phyloP scores from a whole-genome alignment of 2,329 filamentous ascomycete species.

The Beauveria sp. region DNA sequence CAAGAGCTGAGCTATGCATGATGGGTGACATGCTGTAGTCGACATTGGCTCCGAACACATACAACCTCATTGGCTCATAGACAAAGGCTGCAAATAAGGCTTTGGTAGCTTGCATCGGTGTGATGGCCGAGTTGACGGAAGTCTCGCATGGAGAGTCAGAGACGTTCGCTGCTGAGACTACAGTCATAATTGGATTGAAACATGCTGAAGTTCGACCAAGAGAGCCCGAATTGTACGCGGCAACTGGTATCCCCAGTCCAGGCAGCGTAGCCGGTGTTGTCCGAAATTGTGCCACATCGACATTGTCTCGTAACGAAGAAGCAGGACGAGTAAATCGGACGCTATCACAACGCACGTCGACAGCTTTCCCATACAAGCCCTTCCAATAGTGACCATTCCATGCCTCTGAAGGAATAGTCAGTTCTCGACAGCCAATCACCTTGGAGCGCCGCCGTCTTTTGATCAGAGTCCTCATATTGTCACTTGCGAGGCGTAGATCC shows the following conservation, averaged over 20 bases:
- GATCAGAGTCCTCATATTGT: constrained; percentile 42
- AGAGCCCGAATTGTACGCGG: constrained; percentile 57
- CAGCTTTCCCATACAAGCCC: constrained; percentile 50
- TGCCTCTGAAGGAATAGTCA: constrained; percentile 31
- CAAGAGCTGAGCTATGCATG: constrained; percentile 68
- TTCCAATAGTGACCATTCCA: constrained; percentile 53
- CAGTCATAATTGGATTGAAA: constrained; percentile 43
- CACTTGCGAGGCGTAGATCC: constrained; percentile 50
- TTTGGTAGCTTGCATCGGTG: constrained; percentile 54
- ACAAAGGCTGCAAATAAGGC: constrained; percentile 60
- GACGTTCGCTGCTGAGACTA: constrained; percentile 41
- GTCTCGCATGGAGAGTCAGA: constrained; percentile 14
- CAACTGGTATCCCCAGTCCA: constrained; percentile 42
- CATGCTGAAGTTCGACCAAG: constrained; percentile 57
- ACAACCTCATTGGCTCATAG: constrained; percentile 62
- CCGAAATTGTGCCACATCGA: constrained; percentile 49
- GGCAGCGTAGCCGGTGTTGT: constrained; percentile 35
- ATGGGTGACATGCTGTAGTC: constrained; percentile 67
- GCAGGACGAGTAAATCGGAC: constrained; percentile 54
- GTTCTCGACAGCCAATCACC: constrained; percentile 50
- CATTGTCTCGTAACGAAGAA: constrained; percentile 51
- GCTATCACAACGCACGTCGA: constrained; percentile 50
- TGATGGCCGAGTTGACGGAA: constrained; percentile 32
- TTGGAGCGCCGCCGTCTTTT: constrained; percentile 46
- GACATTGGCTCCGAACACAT: constrained; percentile 66